Percentiles rank a stretch among this genome's conserved stretches.
These are phyloP conservation scores for Colletotrichum siamense DNA, from an alignment of 2,329 filamentous ascomycete species.

Conservation along the genomic window DNA sequence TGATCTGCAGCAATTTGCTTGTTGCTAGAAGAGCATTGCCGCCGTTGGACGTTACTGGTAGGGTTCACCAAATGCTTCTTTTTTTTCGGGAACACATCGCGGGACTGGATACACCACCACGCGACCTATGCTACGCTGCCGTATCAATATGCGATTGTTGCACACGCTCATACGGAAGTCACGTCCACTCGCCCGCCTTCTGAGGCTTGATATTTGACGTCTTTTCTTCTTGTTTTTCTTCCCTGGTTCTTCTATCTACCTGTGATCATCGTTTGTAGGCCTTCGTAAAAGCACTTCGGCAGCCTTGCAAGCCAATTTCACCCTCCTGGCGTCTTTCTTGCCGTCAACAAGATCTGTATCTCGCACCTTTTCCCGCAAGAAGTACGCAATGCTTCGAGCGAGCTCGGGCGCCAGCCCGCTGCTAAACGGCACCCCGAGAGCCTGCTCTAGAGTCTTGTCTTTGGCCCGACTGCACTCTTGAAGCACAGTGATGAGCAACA, in stretches of 20 bases:
- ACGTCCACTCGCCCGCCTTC: neutral
- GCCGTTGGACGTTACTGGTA: neutral
- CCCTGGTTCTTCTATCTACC: neutral
- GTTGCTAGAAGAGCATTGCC: neutral
- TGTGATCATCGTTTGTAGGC: conserved; percentile 4
- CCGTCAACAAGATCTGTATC: conserved; percentile 63
- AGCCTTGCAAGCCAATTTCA: conserved; percentile 53
- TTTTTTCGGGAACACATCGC: neutral
- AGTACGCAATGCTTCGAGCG: conserved; percentile 77
- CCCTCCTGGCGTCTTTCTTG: conserved; percentile 51
- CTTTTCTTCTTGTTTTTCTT: neutral
- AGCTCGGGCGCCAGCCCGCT: conserved; percentile 61
- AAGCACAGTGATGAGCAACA: conserved; percentile 79
- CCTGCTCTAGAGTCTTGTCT: conserved; percentile 34
- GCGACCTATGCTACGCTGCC: neutral
- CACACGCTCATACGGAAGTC: neutral
- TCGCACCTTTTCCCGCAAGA: conserved; percentile 76
- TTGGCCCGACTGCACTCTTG: conserved; percentile 57
- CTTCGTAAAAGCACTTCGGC: conserved; percentile 42
- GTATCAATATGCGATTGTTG: neutral
- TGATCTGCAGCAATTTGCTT: neutral
- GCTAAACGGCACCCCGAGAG: conserved; percentile 6
- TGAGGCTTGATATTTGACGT: neutral
- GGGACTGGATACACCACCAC: neutral
- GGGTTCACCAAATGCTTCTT: neutral